Conservation (phyloP, 2,329 filamentous ascomycete species). For the Zalaria obscura region DNA sequence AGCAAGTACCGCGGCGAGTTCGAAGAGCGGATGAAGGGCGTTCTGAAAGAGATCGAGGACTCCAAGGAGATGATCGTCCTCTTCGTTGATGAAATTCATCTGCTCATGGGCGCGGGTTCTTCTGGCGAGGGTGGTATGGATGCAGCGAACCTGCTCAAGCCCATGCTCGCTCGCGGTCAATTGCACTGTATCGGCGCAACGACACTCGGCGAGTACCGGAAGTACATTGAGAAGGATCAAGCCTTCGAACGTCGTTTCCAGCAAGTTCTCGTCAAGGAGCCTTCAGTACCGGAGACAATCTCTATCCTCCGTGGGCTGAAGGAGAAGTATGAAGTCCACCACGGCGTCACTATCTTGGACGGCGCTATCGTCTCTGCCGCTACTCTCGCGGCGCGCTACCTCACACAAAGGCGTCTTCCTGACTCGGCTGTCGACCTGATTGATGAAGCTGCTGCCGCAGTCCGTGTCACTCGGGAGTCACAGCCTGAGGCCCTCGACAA, state of each 20-base stretch:
- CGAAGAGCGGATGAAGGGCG: conserved; percentile 98
- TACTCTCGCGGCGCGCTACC: conserved; percentile 83
- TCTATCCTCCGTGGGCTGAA: conserved; percentile 98
- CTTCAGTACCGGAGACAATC: conserved; percentile 73
- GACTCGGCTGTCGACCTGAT: conserved; percentile 95
- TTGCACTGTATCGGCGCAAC: conserved; percentile 97
- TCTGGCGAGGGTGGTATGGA: conserved; percentile 98
- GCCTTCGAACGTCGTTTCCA: conserved; percentile 98
- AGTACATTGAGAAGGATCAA: conserved; percentile 97
- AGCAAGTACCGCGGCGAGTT: conserved; percentile 99
- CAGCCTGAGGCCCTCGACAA: conserved; percentile 94
- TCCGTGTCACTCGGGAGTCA: conserved; percentile 87
- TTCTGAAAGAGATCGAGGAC: conserved; percentile 89
- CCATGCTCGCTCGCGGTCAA: conserved; percentile 92
- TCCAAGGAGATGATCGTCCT: conserved; percentile 94
- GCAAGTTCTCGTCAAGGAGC: conserved; percentile 94
- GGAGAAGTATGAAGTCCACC: conserved; percentile 95
- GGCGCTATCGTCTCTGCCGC: conserved; percentile 83
- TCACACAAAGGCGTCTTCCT: conserved; percentile 78
- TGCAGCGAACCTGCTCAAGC: conserved; percentile 91
- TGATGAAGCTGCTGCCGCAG: conserved; percentile 93
- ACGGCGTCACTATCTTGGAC: conserved; percentile 93
- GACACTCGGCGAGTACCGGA: conserved; percentile 87
- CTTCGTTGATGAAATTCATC: conserved; percentile 96
- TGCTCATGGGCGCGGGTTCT: conserved; percentile 92